Conservation (phyloP, 2,329 filamentous ascomycete species). For the Aspergillus sp. region DNA sequence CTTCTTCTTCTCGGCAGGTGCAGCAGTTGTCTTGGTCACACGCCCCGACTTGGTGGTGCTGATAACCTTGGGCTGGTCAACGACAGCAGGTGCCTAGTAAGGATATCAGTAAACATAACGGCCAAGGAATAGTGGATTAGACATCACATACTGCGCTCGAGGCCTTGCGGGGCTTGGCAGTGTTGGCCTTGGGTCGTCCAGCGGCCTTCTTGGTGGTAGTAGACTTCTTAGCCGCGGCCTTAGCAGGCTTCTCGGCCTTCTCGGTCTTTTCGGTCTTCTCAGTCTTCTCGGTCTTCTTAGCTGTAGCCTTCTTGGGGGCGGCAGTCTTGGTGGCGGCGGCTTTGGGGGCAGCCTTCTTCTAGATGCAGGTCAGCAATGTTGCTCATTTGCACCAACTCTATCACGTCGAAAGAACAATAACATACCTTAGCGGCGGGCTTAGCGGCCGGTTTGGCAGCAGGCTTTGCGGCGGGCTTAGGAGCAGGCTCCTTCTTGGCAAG, state of each 20-base stretch:
- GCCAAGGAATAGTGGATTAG: neutral
- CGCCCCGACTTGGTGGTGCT: constrained; percentile 84
- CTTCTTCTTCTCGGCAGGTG: constrained; percentile 29
- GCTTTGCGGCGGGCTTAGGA: constrained; percentile 40
- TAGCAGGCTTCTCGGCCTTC: constrained; percentile 41
- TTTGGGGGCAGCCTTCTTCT: constrained; percentile 17
- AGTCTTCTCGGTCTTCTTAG: constrained; percentile 38
- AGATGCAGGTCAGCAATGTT: neutral
- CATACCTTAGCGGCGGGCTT: constrained; percentile 39
- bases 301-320: constrained; percentile 15
- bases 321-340: constrained; percentile 11
- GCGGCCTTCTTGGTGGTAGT: constrained; percentile 47
- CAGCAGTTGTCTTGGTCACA: constrained; percentile 64
- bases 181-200: constrained; percentile 49
- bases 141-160: constrained; percentile 34
- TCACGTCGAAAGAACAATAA: neutral
- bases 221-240: constrained; percentile 44
- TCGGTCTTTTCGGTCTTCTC: constrained; percentile 44
- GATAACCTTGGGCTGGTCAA: constrained; percentile 65
- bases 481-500: constrained; percentile 70
- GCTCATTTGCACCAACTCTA: neutral
- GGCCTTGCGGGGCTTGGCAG: constrained; percentile 52
- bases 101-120: constrained; percentile 13
- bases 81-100: constrained; percentile 58
- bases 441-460: constrained; percentile 26